A percentile compares a stretch with the other conserved stretches of the same genome.
These are phyloP conservation scores for Strombidium stylifer DNA, from an alignment of 73 alveolate genomes.

Conservation along the genomic window DNA sequence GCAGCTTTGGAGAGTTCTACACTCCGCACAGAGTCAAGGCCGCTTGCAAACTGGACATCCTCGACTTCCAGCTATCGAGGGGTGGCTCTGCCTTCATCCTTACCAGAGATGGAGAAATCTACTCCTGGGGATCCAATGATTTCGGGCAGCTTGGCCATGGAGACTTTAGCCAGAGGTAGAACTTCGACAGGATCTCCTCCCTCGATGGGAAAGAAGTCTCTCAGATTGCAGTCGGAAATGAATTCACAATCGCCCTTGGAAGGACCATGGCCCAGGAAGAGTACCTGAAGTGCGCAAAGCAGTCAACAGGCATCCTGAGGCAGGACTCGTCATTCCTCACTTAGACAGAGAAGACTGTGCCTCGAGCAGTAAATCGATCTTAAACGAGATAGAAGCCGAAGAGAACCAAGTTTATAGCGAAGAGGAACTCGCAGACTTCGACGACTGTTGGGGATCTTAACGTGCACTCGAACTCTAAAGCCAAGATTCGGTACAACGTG, in stretches of 20 bases:
- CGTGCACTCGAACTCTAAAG: no score
- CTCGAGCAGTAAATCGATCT: no score
- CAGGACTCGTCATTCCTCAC: no score
- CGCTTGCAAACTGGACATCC: slow-evolving; percentile 5
- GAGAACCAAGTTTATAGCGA: no score
- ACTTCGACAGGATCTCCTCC: slow-evolving; percentile 25
- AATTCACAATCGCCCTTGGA: slow-evolving; percentile 31
- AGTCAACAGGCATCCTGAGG: no score
- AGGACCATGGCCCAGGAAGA: slow-evolving; percentile 21
- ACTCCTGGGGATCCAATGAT: slow-evolving; percentile 44
- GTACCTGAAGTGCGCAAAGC: neutral
- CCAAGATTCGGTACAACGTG: no score
- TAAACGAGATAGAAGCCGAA: no score
- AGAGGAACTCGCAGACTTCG: no score
- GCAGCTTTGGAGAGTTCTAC: slow-evolving; percentile 55
- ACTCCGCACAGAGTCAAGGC: slow-evolving; percentile 53
- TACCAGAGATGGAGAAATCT: slow-evolving; percentile 29
- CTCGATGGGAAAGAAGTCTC: slow-evolving; percentile 42
- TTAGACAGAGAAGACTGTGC: no score
- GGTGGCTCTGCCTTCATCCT: slow-evolving; percentile 11
- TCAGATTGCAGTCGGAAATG: slow-evolving; percentile 11
- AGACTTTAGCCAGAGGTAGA: slow-evolving; percentile 7
- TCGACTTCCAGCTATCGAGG: slow-evolving; percentile 34
- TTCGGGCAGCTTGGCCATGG: slow-evolving; percentile 20
- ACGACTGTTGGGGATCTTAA: no score